Conservation (phyloP, 257 asterid genomes). For the Nicotiana benthamiana region DNA sequence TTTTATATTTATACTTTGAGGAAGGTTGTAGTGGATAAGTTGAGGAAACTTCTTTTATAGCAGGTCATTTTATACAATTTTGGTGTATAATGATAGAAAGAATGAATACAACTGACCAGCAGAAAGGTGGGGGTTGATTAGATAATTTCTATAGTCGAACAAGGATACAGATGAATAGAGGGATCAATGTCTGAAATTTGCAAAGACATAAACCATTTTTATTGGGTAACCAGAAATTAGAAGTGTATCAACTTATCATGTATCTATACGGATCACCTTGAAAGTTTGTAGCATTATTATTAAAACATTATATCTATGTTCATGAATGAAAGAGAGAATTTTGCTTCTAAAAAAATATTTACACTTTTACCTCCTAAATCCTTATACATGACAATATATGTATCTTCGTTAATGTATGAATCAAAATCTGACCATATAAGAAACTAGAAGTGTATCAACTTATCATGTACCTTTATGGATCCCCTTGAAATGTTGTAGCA, state of each 20-base stretch:
- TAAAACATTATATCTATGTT: neutral
- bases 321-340: neutral
- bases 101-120: neutral
- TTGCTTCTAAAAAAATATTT: neutral
- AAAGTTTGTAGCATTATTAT: neutral
- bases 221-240: neutral
- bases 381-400: no score
- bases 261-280: neutral
- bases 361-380: no score
- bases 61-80: neutral
- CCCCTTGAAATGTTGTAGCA: neutral
- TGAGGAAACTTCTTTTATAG: constrained; percentile 20
- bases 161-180: neutral
- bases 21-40: constrained; percentile 10
- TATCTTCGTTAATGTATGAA: no score
- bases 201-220: neutral
- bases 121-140: neutral
- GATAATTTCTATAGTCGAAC: neutral
- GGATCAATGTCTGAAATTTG: neutral
- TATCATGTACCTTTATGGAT: neutral
- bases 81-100: constrained; percentile 8
- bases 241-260: neutral
- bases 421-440: no score
- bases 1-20: no score
- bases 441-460: neutral